Evolutionary conservation across 78 protist genomes (phyloP).

Genomic region (Cavenderia fasciculata): DNA sequence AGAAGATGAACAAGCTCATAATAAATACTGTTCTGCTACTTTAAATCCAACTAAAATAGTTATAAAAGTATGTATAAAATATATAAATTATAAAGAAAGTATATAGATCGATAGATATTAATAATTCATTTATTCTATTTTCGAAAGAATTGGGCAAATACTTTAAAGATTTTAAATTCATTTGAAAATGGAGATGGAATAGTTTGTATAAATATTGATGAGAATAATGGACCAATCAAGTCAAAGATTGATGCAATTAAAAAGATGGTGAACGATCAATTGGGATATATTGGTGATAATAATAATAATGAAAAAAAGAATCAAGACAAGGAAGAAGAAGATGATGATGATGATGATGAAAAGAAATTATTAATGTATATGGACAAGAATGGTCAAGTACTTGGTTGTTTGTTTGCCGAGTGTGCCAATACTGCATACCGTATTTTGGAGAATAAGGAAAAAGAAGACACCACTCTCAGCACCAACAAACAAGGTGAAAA

Average conservation of each 20-base stretch:
- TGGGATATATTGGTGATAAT: constrained; percentile 4
- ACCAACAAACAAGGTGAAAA: not conserved
- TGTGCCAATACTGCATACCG: constrained; percentile 7
- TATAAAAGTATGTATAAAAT: not conserved
- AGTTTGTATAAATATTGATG: not conserved
- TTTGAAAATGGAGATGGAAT: constrained; percentile 35
- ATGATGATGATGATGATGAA: constrained; percentile 20
- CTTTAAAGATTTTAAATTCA: not conserved
- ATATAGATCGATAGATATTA: not conserved
- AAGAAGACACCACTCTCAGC: not conserved
- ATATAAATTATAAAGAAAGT: too few relatives aligned
- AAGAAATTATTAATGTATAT: constrained; percentile 40
- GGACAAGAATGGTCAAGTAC: constrained; percentile 6
- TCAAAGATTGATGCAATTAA: constrained; percentile 8
- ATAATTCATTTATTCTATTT: not conserved
- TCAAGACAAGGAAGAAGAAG: not conserved
- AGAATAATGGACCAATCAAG: not conserved
- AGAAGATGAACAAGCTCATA: constrained; percentile 59
- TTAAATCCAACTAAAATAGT: constrained; percentile 37
- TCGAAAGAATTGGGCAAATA: constrained; percentile 2
- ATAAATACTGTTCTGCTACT: constrained; percentile 2
- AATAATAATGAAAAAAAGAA: not conserved
- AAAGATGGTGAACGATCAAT: constrained; percentile 18
- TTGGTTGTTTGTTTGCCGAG: constrained; percentile 50
- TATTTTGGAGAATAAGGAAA: constrained; percentile 1